phyloP scores from a whole-genome alignment of 208 protist species.

The Spongospora subterranea region DNA sequence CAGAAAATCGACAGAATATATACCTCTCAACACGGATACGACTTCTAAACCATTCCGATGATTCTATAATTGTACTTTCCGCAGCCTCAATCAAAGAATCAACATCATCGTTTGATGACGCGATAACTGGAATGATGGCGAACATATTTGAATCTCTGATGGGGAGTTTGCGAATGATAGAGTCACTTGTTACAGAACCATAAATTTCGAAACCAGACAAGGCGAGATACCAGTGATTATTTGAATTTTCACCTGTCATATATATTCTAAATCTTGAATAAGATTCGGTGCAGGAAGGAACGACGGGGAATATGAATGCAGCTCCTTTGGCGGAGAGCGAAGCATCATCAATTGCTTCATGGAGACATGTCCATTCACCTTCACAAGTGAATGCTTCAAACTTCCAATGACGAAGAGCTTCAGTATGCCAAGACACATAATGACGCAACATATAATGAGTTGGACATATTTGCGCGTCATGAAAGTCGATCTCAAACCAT shows the following conservation, averaged over 20 bases:
- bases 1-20: not conserved
- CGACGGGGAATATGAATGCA: not conserved
- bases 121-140: not conserved
- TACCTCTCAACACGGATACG: not conserved
- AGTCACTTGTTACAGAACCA: conserved; percentile 37
- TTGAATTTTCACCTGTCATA: conserved; percentile 60
- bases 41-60: not conserved
- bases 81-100: not conserved
- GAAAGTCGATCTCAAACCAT: conserved; percentile 52
- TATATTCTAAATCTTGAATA: conserved; percentile 57
- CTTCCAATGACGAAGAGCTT: conserved; percentile 60
- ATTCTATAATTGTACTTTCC: not conserved
- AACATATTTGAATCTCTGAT: not conserved
- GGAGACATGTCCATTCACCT: conserved; percentile 56
- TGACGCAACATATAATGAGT: conserved; percentile 62
- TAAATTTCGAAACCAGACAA: conserved; percentile 65
- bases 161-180: not conserved
- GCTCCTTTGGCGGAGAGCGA: conserved; percentile 9
- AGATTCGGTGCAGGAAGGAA: not conserved
- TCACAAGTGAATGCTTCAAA: conserved; percentile 58
- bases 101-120: not conserved
- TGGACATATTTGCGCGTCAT: conserved; percentile 47
- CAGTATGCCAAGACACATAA: conserved; percentile 61
- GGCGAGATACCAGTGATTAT: conserved; percentile 34
- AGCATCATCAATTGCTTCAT: conserved; percentile 60